Conservation (phyloP, 345 rosid species). For the Brassica rapa region DNA sequence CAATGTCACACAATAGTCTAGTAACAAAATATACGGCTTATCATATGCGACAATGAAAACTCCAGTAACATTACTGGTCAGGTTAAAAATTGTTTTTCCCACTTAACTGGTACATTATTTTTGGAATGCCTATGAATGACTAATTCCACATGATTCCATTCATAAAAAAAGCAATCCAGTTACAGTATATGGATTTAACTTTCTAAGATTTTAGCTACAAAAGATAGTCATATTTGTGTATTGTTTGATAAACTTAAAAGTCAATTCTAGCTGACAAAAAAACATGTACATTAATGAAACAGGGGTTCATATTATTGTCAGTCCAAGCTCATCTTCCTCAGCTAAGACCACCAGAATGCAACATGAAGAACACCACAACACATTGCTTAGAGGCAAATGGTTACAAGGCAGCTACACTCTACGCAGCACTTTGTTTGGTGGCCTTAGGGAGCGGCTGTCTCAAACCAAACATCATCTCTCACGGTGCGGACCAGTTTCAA, state of each 20-base stretch:
- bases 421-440: constrained; percentile 72
- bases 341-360: constrained; percentile 78
- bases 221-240: not conserved
- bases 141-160: too few relatives aligned
- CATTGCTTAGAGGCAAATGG: constrained; percentile 73
- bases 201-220: not conserved
- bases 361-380: constrained; percentile 42
- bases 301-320: constrained; percentile 87
- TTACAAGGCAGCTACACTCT: constrained; percentile 61
- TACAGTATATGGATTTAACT: not conserved
- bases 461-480: constrained; percentile 93
- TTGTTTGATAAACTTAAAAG: not conserved
- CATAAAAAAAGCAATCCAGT: too few relatives aligned
- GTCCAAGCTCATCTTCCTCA: constrained; percentile 91
- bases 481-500: constrained; percentile 86
- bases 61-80: not conserved
- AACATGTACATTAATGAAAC: constrained; percentile 2
- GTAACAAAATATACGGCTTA: not conserved
- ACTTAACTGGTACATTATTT: too few relatives aligned
- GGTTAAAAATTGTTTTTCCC: not conserved
- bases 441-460: constrained; percentile 98
- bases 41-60: not conserved
- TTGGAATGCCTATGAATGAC: too few relatives aligned
- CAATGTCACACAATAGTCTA: not conserved
- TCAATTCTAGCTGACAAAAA: constrained; percentile 12